Evolutionary conservation across 129 eudicot species (phyloP), one percentile per base, ranked within the genome.

Genomic region (Pulicaria dysenterica): DNA sequence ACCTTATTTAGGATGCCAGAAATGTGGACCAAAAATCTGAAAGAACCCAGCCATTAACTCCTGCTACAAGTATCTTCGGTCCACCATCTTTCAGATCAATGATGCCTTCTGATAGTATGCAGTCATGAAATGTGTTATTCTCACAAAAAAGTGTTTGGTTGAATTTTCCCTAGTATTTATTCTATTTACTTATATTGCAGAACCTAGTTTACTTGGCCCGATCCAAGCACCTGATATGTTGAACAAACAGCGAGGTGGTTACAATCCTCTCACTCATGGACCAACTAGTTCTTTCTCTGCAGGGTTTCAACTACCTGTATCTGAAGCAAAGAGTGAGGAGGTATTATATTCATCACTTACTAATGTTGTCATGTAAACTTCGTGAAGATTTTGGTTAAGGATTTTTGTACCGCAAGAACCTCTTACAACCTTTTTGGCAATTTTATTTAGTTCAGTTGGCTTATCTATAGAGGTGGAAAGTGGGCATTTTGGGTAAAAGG

Each of bases 121-220:
- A 46, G 55, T 70, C 15, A 8, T 70, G 31, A 70, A 70, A 37
- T 38, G 8, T 51, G 5, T 31, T 62, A 50, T 53, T 17, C 38
- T 24, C 36, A 51, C 44, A 56, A 47, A 57, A 42, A 37, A 13
- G 12, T 36, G 24, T 13, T 54, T 72, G 55, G 47, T 62, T 56
- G 31, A n/a, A 9, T 1, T 54, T 51, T 46, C 24, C 51, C 10
- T 50, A 47, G 41, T 73, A 14, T 1, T 24, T 37, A 44, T 11
- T 43, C 11, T 58, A 41, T 68, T 44, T 42, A 41, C 56, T 70
- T 49, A 9, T 43, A 58, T 73, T 38, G 53, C 77, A 91, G 97
- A 84, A 83, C 92, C 90, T 65, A 86, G 96, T 84, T 82, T 93
- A 70, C 96, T 87, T 80, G 90, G 85, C 63, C 69, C 71, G 16